These are phyloP conservation scores for Thymus quinquecostatus DNA, from an alignment of 257 asterid genomes.

Conservation along the genomic window DNA sequence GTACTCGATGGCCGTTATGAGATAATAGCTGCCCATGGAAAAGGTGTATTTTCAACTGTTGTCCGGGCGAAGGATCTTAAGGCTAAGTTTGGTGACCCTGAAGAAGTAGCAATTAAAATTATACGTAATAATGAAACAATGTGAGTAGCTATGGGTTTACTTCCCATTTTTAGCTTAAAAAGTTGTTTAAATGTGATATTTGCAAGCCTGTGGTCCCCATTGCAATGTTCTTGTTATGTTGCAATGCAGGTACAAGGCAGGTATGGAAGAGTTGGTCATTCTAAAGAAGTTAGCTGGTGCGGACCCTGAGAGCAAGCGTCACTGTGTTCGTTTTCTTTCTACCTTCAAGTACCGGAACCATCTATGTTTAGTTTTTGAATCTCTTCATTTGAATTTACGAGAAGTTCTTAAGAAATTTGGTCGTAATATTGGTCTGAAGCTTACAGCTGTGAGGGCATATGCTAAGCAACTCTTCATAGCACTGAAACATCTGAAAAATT, in stretches of 20 bases:
- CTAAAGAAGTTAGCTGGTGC: conserved; percentile 91
- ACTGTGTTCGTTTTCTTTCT: conserved; percentile 92
- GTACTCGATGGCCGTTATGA: conserved; percentile 88
- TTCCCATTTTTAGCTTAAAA: conserved; percentile 20
- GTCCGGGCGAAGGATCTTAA: conserved; percentile 99
- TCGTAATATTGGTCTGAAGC: conserved; percentile 97
- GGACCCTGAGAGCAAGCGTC: conserved; percentile 95
- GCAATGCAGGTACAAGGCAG: conserved; percentile 84
- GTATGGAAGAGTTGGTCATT: conserved; percentile 93
- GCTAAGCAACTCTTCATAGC: conserved; percentile 98
- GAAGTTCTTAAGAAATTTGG: conserved; percentile 98
- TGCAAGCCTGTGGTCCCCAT: not conserved
- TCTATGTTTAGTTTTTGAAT: conserved; percentile 99
- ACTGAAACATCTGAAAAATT: conserved; percentile 85
- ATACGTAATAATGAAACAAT: conserved; percentile 94
- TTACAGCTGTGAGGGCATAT: conserved; percentile 96
- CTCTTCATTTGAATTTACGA: conserved; percentile 99
- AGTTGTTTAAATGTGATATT: conserved; percentile 14
- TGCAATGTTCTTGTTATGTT: not conserved
- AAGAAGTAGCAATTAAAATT: conserved; percentile 93
- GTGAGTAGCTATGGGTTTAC: conserved; percentile 47
- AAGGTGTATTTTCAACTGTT: conserved; percentile 95
- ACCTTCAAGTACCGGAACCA: conserved; percentile 97
- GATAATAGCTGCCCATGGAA: conserved; percentile 97
- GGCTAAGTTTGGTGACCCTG: conserved; percentile 69